Conservation (phyloP, 2,329 filamentous ascomycete genomes). For the Fusarium sp. region DNA sequence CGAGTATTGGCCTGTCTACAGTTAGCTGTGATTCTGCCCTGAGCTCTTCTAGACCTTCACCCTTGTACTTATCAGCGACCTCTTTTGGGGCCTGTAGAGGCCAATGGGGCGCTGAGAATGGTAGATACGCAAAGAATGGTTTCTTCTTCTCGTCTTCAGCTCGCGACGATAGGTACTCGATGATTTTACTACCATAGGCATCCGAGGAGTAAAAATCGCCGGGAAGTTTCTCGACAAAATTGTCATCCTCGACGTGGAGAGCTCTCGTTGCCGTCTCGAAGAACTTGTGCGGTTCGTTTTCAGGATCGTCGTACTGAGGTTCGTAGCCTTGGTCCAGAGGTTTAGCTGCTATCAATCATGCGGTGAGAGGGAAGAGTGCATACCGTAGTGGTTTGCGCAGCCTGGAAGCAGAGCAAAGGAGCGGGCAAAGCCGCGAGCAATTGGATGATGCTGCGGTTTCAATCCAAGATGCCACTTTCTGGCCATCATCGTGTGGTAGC, state of each 20-base stretch:
- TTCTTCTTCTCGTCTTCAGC: conserved; percentile 52
- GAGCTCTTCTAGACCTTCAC: conserved; percentile 39
- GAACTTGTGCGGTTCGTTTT: conserved; percentile 58
- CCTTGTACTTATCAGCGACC: conserved; percentile 70
- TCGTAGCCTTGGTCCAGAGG: conserved; percentile 59
- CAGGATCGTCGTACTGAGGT: conserved; percentile 56
- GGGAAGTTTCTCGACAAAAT: conserved; percentile 60
- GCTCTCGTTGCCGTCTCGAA: conserved; percentile 50
- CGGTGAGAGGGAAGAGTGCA: no score
- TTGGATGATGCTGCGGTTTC: no score
- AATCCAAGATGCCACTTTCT: no score
- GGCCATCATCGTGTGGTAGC: no score
- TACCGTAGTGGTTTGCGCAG: no score
- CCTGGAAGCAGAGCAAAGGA: no score
- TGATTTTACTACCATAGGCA: conserved; percentile 67
- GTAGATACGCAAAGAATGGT: conserved; percentile 73
- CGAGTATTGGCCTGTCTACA: conserved; percentile 60
- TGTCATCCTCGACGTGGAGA: conserved; percentile 56
- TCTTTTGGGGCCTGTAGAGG: conserved; percentile 72
- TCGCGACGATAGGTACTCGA: conserved; percentile 68
- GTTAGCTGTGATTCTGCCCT: conserved; percentile 42
- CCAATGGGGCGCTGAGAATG: conserved; percentile 76
- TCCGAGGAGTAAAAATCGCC: conserved; percentile 70
- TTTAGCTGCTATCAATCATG: conserved; percentile 46
- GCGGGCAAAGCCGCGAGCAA: no score